Evolutionary conservation across 169 alveolate genomes (phyloP).

Genomic region (Eimeria maxima): DNA sequence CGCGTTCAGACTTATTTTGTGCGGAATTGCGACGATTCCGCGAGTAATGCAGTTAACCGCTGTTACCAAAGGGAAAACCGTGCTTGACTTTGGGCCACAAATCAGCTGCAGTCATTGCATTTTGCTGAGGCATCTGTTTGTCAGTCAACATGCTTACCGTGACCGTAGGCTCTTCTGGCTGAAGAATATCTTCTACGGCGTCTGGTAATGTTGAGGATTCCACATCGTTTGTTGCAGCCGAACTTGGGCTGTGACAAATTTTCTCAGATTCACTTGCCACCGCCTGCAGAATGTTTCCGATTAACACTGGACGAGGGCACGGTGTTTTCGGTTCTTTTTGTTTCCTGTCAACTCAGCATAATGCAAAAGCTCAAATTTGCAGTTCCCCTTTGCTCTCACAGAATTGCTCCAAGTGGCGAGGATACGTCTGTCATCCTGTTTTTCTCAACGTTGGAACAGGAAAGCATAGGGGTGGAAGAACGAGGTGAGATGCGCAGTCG

Average conservation of each 20-base stretch:
- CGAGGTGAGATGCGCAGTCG: background rate
- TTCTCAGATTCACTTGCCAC: background rate
- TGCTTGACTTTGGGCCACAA: background rate
- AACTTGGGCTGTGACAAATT: background rate
- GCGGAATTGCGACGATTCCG: background rate
- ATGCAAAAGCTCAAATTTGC: background rate
- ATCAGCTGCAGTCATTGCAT: background rate
- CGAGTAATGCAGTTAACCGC: background rate
- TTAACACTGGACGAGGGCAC: conserved; percentile 22
- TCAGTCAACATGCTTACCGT: conserved; percentile 3
- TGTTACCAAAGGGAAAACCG: background rate
- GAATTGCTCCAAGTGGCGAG: background rate
- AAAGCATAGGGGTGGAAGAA: too few relatives aligned
- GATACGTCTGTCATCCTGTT: background rate
- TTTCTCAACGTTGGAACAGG: background rate
- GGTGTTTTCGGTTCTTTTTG: conserved; percentile 33
- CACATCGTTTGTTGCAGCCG: background rate
- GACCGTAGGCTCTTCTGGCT: conserved; percentile 53
- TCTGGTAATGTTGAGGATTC: background rate
- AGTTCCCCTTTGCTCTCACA: background rate
- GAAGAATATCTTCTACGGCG: conserved; percentile 18
- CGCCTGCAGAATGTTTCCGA: conserved; percentile 6
- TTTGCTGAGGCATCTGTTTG: background rate
- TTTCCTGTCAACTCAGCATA: conserved; percentile 43
- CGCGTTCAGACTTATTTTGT: background rate